Percentiles rank a stretch among this genome's conserved stretches.
phyloP scores from a whole-genome alignment of 2,329 filamentous ascomycete species.

The Venturia effusa region DNA sequence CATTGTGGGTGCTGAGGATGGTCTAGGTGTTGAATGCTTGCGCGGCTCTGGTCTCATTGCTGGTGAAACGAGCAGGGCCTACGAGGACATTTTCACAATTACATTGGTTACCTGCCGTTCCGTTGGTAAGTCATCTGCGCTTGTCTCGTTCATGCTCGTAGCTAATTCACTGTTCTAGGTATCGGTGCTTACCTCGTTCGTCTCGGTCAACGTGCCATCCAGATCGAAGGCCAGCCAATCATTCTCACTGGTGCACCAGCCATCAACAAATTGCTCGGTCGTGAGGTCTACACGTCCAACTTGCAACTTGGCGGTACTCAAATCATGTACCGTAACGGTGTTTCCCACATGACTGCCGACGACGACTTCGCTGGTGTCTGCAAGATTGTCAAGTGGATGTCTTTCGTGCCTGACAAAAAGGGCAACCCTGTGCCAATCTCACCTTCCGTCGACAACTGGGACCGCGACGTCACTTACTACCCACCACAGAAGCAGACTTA shows the following conservation, averaged over 20 bases:
- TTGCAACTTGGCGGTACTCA: slow-evolving; percentile 98
- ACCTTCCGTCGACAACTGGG: slow-evolving; percentile 76
- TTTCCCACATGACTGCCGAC: slow-evolving; percentile 95
- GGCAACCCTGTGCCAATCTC: slow-evolving; percentile 87
- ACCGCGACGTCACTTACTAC: slow-evolving; percentile 77
- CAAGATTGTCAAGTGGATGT: slow-evolving; percentile 97
- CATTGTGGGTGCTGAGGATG: slow-evolving; percentile 85
- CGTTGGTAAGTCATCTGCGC: slow-evolving; percentile 51
- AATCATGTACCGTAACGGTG: slow-evolving; percentile 99
- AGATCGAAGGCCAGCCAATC: slow-evolving; percentile 97
- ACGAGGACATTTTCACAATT: slow-evolving; percentile 98
- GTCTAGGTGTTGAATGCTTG: slow-evolving; percentile 93
- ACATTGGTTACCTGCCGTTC: slow-evolving; percentile 96
- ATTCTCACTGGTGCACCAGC: slow-evolving; percentile 95
- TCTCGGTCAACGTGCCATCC: slow-evolving; percentile 94
- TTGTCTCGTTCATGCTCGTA: slow-evolving; percentile 4
- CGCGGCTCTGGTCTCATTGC: slow-evolving; percentile 96
- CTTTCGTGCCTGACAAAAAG: slow-evolving; percentile 93
- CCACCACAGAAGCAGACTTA: slow-evolving; percentile 76
- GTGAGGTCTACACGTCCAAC: slow-evolving; percentile 98
- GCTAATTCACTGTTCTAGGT: slow-evolving; percentile 41
- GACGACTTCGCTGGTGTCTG: slow-evolving; percentile 97
- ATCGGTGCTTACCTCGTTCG: slow-evolving; percentile 98
- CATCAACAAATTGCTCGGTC: slow-evolving; percentile 94
- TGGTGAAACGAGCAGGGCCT: slow-evolving; percentile 90